These are phyloP conservation scores for Auricularia sp. DNA, from an alignment of 768 basidiomycete genomes.

Conservation along the genomic window DNA sequence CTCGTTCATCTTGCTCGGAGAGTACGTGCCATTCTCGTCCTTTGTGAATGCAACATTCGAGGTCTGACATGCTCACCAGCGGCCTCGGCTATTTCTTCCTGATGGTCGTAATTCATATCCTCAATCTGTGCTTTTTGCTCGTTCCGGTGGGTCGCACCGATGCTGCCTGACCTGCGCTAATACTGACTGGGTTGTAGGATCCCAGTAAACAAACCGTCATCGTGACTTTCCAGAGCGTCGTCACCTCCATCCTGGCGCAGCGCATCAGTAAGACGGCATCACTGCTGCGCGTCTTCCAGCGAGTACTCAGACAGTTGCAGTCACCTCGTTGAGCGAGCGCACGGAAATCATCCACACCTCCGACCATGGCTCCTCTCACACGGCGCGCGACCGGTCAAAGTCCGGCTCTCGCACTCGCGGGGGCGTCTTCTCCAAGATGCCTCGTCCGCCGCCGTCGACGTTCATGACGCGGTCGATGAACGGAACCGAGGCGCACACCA, in stretches of 20 bases:
- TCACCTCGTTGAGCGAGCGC: not conserved
- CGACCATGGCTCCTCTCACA: not conserved
- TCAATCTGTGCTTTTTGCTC: not conserved
- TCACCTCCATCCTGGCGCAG: not conserved
- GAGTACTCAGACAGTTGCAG: not conserved
- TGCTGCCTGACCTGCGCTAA: no score
- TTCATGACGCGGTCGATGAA: not conserved
- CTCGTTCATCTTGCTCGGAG: not conserved
- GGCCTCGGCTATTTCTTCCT: constrained; percentile 1
- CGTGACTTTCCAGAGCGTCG: not conserved
- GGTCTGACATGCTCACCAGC: not conserved
- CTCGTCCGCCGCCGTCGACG: not conserved
- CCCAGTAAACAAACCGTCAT: not conserved
- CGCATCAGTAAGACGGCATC: not conserved
- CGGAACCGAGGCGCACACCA: not conserved
- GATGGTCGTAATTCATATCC: not conserved
- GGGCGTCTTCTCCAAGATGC: not conserved
- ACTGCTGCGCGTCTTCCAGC: not conserved
- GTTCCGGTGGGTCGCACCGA: not conserved
- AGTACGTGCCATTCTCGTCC: not conserved
- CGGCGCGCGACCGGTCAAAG: not conserved
- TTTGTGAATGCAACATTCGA: not conserved
- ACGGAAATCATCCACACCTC: not conserved
- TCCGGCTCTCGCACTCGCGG: not conserved
- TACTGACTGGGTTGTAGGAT: not conserved